Evolutionary conservation across 805 yeast genomes (phyloP), one percentile per base, ranked within the genome.

Genomic region (Cyberlindnera samutprakarnensis): DNA sequence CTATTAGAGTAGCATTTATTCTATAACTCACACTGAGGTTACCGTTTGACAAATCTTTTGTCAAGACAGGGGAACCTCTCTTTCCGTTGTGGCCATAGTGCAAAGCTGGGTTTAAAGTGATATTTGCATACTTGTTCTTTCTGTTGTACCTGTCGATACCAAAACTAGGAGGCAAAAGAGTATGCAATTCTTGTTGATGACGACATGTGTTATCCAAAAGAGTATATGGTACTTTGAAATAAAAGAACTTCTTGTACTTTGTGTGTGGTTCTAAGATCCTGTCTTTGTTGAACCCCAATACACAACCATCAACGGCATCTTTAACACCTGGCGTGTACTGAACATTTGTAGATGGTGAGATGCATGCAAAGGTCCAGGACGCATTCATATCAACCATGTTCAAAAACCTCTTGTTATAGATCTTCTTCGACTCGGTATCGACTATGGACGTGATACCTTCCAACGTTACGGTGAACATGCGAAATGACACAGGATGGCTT

Each of bases 371-470:
- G 7, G 78, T 68, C 66, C 66, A 64, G 31, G 58, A 50, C 2
- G 81, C 81, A 47, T 70, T 66, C 27, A 75, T 44, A 45, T 75
- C 82, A 30, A 73, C 70, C 79, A 73, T 75, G 41, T 73, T 66
- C 30, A 75, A 46, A 39, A 75, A 70, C 41, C 72, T 66, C 41
- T 74, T 72, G 17, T 49, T 41, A 3, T 60, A 54, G 28, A 62
- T 51, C 33, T 55, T 60, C 26, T 61, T 62, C 20, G 43, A 38
- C 4, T 43, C 34, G 12, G 39, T 36, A 37, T 64, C 62, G 17
- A 59, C 41, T 3, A 60, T 42, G 2, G 62, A 50, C 2, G 51
- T 48, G 13, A 47, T 38, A 4, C 73, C 74, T 49, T 70, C 72
- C 26, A 69, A 45, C 5, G 72, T 64, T 3, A 68, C 72, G 31